These are phyloP conservation scores for Casuarina equisetifolia DNA, from an alignment of 306 rosid genomes.

Conservation along the genomic window DNA sequence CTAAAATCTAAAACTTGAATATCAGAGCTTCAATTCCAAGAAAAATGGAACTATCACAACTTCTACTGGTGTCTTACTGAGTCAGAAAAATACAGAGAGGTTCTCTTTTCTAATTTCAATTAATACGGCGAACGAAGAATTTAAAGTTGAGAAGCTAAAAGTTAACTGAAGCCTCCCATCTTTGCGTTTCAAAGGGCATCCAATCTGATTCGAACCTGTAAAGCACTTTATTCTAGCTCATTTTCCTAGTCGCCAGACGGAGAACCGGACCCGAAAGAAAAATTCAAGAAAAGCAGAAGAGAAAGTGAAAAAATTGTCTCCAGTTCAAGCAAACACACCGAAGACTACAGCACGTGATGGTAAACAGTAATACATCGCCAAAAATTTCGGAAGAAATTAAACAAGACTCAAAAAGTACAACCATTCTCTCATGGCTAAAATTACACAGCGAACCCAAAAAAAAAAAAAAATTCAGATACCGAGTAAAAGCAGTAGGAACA, in stretches of 20 bases:
- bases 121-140: neutral
- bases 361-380: neutral
- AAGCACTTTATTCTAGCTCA: neutral
- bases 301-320: too few species aligned
- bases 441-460: neutral
- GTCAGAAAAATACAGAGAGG: neutral
- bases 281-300: neutral
- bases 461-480: neutral
- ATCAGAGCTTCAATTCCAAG: neutral
- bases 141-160: neutral
- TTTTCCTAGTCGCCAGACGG: neutral
- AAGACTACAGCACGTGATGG: neutral
- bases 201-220: neutral
- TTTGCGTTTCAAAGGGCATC: neutral
- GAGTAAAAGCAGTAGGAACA: neutral
- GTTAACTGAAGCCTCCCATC: neutral
- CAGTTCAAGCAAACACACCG: neutral
- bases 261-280: neutral
- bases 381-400: too few species aligned
- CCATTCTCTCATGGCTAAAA: neutral
- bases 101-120: neutral
- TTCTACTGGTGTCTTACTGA: neutral
- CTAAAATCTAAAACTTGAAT: neutral
- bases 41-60: neutral
- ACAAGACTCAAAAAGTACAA: too few species aligned